Evolutionary conservation across 164 flowering plant genomes (phyloP).

Genomic region (Chloranthus sessilifolius): DNA sequence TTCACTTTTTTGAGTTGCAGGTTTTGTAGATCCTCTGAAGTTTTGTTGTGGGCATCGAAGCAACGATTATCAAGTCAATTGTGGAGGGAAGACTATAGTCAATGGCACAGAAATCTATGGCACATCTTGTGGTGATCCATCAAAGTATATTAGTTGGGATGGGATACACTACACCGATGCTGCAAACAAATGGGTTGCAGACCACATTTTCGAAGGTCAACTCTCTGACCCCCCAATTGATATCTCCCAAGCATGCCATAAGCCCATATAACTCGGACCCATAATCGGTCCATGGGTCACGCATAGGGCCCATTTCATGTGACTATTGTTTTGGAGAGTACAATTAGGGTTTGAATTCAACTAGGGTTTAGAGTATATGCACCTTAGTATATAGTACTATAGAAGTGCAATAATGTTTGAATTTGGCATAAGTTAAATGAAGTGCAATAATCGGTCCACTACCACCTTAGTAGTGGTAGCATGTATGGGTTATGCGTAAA

Average conservation of each 20-base stretch:
- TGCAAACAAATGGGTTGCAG: constrained; percentile 49
- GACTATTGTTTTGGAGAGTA: no score
- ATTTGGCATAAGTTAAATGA: no score
- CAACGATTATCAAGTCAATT: constrained; percentile 32
- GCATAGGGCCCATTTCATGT: no score
- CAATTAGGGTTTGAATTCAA: no score
- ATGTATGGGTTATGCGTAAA: no score
- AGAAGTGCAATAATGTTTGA: no score
- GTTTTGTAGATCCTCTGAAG: constrained; percentile 45
- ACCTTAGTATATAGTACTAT: no score
- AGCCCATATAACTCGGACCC: no score
- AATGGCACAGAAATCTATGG: constrained; percentile 56
- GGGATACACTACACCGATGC: constrained; percentile 63
- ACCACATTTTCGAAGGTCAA: constrained; percentile 34
- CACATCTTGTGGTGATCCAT: constrained; percentile 41
- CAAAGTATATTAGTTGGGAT: constrained; percentile 62
- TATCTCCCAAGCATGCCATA: constrained; percentile 17
- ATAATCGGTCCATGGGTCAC: no score
- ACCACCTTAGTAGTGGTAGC: no score
- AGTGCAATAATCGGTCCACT: no score
- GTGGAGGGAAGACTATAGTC: constrained; percentile 36
- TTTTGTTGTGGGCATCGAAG: constrained; percentile 62
- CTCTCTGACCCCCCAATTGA: constrained; percentile 38
- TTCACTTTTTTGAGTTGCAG: constrained; percentile 23
- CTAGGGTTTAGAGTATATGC: no score